These are phyloP conservation scores for Citrus inodora DNA, from an alignment of 345 rosid genomes.

Conservation along the genomic window DNA sequence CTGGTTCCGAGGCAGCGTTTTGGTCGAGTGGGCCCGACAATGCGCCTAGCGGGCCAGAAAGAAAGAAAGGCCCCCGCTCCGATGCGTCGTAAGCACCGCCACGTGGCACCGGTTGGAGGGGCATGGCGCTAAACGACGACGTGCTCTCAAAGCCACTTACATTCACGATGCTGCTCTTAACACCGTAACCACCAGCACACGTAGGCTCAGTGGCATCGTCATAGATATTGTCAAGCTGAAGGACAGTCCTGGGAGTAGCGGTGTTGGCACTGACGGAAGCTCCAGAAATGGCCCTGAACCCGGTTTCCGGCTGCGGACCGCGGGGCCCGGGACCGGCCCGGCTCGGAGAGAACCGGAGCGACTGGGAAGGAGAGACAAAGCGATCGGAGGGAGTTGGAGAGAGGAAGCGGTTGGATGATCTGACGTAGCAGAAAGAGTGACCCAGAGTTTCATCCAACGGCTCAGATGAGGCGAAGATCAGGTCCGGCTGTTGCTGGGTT, in stretches of 20 bases:
- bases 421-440: conserved; percentile 93
- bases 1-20: conserved; percentile 32
- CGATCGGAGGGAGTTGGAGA: conserved; percentile 91
- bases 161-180: conserved; percentile 46
- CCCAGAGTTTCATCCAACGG: conserved; percentile 94
- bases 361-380: conserved; percentile 72
- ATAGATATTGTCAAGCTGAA: conserved; percentile 64
- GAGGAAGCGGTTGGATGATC: conserved; percentile 81
- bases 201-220: conserved; percentile 77
- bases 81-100: conserved; percentile 42
- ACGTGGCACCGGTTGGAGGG: conserved; percentile 80
- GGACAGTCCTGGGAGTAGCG: conserved; percentile 76
- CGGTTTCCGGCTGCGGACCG: conserved; percentile 43
- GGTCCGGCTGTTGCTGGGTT: conserved; percentile 35
- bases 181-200: conserved; percentile 43
- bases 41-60: conserved; percentile 86
- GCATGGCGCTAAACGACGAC: conserved; percentile 76
- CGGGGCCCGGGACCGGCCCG: conserved; percentile 33
- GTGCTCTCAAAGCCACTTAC: conserved; percentile 85
- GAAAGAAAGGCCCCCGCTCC: conserved; percentile 61
- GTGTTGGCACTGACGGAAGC: conserved; percentile 89
- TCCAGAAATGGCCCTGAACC: conserved; percentile 84
- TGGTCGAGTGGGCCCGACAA: conserved; percentile 83
- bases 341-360: conserved; percentile 89
- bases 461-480: conserved; percentile 47